These are phyloP conservation scores for Fusarium nygamai DNA, from an alignment of 2,329 filamentous ascomycete species.

Conservation along the genomic window DNA sequence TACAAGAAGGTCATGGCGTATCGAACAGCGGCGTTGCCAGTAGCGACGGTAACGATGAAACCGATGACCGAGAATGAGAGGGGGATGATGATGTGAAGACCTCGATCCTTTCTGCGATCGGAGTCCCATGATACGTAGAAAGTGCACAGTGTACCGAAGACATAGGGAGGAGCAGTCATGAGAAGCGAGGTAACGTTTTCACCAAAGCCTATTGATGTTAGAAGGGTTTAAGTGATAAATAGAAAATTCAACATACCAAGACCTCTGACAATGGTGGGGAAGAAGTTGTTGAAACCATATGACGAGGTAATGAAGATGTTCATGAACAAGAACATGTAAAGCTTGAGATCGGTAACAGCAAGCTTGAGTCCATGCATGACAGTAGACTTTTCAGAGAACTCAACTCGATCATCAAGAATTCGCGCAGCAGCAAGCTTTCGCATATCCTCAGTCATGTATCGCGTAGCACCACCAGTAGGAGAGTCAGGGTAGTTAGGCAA, in stretches of 20 bases:
- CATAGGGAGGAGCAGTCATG: slow-evolving; percentile 67
- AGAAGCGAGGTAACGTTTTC: slow-evolving; percentile 61
- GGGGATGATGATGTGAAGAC: slow-evolving; percentile 66
- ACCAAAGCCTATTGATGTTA: slow-evolving; percentile 51
- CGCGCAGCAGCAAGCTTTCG: slow-evolving; percentile 25
- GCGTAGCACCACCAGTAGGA: neutral
- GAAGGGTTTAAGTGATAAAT: rapidly evolving
- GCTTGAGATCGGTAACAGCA: slow-evolving; percentile 31
- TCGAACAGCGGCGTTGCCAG: slow-evolving; percentile 48
- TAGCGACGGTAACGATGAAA: slow-evolving; percentile 69
- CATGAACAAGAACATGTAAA: slow-evolving; percentile 35
- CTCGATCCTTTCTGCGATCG: slow-evolving; percentile 69
- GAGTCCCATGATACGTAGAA: slow-evolving; percentile 69
- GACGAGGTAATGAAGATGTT: slow-evolving; percentile 40
- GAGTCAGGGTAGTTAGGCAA: slow-evolving; percentile 36
- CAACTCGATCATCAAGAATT: slow-evolving; percentile 27
- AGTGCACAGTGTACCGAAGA: slow-evolving; percentile 63
- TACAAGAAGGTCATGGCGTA: slow-evolving; percentile 41
- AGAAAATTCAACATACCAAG: slow-evolving; percentile 50
- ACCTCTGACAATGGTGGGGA: slow-evolving; percentile 64
- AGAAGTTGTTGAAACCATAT: slow-evolving; percentile 50
- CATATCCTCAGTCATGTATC: slow-evolving; percentile 34
- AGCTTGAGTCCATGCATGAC: slow-evolving; percentile 33
- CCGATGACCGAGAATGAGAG: slow-evolving; percentile 63
- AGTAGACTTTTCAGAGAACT: slow-evolving; percentile 23